A percentile compares a stretch with the other conserved stretches of the same genome.
These are phyloP conservation scores for Helotiales sp. DNA, from an alignment of 2,329 filamentous ascomycete genomes.

Conservation along the genomic window DNA sequence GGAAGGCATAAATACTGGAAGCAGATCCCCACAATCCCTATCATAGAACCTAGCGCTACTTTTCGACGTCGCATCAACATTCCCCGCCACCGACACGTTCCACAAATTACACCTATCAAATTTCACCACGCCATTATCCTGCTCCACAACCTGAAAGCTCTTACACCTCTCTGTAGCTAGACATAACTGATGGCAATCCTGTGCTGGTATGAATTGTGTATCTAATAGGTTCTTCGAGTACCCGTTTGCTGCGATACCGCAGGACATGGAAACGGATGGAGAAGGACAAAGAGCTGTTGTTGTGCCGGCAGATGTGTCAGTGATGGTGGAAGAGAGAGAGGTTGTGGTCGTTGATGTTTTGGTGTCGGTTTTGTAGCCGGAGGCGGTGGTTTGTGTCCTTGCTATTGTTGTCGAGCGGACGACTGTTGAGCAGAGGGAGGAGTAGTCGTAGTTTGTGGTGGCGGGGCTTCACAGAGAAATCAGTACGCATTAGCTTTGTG, in stretches of 20 bases:
- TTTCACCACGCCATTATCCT: conserved; percentile 1
- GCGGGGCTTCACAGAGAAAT: neutral
- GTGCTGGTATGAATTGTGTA: neutral
- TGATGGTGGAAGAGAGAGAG: neutral
- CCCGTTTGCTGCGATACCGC: neutral
- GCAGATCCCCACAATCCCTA: conserved; percentile 4
- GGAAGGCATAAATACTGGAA: neutral
- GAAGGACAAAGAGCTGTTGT: conserved; percentile 1
- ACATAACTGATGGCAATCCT: conserved; percentile 2
- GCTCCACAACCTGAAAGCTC: conserved; percentile 4
- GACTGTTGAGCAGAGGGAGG: neutral
- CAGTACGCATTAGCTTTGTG: neutral
- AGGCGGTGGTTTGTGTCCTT: neutral
- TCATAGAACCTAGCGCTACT: conserved; percentile 3
- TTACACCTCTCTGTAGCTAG: neutral
- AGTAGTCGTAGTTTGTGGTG: neutral
- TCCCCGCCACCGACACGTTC: neutral
- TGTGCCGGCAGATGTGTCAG: neutral
- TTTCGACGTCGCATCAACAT: neutral
- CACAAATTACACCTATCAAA: conserved; percentile 2
- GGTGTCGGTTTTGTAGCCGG: neutral
- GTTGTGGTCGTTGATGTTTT: neutral
- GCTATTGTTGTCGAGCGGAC: neutral
- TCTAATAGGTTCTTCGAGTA: neutral
- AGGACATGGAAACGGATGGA: neutral